phyloP scores from a whole-genome alignment of 495 filamentous ascomycete genomes.

The Gamarada debralockiae region DNA sequence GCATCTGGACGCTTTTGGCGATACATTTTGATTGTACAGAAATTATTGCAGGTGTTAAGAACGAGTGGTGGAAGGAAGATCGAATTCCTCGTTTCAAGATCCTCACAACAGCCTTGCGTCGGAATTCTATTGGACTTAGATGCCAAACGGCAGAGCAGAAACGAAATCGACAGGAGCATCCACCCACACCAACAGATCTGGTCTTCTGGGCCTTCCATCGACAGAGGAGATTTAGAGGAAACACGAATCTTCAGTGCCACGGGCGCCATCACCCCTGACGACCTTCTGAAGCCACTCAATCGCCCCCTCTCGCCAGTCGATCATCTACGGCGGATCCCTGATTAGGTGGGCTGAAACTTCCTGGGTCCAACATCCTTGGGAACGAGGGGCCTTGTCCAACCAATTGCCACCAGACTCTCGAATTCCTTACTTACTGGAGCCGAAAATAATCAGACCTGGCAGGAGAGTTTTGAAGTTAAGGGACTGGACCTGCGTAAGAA shows the following conservation, averaged over 20 bases:
- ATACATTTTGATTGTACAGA: background rate
- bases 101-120: background rate
- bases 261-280: background rate
- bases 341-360: slow-evolving; percentile 15
- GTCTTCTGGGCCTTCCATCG: no score
- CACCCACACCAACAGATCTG: no score
- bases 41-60: background rate
- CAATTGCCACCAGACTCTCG: background rate
- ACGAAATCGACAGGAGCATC: background rate
- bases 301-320: slow-evolving; percentile 7
- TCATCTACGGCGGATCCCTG: background rate
- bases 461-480: no score
- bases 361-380: background rate
- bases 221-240: background rate
- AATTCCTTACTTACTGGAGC: slow-evolving; percentile 15
- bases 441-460: no score
- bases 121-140: background rate
- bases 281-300: background rate
- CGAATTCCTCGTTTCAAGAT: slow-evolving; percentile 8
- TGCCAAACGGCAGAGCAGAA: no score
- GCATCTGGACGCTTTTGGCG: background rate
- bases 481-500: no score
- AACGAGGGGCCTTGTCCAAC: slow-evolving; percentile 10
- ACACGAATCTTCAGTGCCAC: slow-evolving; percentile 3
- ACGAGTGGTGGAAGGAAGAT: background rate